These are phyloP conservation scores for Podaxis pistillaris DNA, from an alignment of 768 basidiomycete genomes.

Conservation along the genomic window DNA sequence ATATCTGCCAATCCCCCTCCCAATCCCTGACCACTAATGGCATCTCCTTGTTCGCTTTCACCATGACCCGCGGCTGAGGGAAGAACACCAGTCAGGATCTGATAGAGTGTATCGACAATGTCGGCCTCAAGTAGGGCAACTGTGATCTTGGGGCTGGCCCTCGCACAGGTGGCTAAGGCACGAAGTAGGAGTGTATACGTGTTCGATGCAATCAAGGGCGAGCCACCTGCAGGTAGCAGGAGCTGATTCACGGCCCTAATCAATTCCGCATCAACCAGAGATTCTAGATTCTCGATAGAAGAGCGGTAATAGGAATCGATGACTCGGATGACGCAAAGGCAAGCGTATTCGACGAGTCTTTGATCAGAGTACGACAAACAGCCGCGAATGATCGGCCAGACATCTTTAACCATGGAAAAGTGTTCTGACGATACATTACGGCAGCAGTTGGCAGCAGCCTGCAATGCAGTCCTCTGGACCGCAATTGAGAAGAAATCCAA, in stretches of 20 bases:
- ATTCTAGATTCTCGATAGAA: conserved; percentile 83
- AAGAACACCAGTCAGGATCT: conserved; percentile 92
- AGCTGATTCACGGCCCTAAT: conserved; percentile 85
- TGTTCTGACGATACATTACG: conserved; percentile 87
- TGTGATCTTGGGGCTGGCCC: conserved; percentile 86
- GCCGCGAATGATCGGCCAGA: conserved; percentile 91
- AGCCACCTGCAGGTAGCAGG: conserved; percentile 81
- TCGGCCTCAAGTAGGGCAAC: conserved; percentile 87
- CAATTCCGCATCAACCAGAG: conserved; percentile 73
- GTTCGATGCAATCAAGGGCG: conserved; percentile 79
- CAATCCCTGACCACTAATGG: conserved; percentile 68
- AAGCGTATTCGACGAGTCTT: conserved; percentile 95
- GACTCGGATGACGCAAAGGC: conserved; percentile 90
- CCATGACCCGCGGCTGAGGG: conserved; percentile 59
- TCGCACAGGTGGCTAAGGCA: conserved; percentile 83
- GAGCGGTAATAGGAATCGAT: conserved; percentile 90
- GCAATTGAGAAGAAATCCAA: conserved; percentile 99
- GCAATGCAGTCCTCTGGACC: conserved; percentile 93
- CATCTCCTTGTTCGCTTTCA: conserved; percentile 58
- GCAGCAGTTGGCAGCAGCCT: conserved; percentile 97
- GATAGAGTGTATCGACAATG: conserved; percentile 89
- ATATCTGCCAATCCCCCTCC: conserved; percentile 92
- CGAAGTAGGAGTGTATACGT: conserved; percentile 89
- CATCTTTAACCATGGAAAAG: conserved; percentile 84
- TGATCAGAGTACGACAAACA: conserved; percentile 92